Percentiles rank a stretch among this genome's conserved stretches.
These are phyloP conservation scores for Eudorina sp. DNA, from an alignment of 139 green algal species.

Conservation along the genomic window DNA sequence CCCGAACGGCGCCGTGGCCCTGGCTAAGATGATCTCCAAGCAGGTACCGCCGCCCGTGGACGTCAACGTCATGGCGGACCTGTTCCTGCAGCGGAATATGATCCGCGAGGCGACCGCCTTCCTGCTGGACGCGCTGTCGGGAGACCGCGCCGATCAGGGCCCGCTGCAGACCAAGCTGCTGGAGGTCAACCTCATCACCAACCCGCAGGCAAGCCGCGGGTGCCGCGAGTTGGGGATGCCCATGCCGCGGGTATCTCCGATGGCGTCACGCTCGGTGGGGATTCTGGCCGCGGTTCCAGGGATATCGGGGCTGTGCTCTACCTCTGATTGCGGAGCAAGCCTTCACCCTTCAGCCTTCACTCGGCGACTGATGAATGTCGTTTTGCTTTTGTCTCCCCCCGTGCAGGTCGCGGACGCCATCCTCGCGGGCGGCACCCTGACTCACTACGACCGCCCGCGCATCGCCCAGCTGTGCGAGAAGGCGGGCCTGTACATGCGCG, in stretches of 20 bases:
- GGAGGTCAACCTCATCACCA: slow-evolving; percentile 99
- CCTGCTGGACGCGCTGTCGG: slow-evolving; percentile 96
- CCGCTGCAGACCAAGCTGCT: slow-evolving; percentile 91
- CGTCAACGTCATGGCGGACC: slow-evolving; percentile 95
- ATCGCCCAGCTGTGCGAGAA: slow-evolving; percentile 99
- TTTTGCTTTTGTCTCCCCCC: neutral
- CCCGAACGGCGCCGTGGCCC: slow-evolving; percentile 90
- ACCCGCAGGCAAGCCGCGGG: slow-evolving; percentile 80
- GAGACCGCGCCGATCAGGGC: slow-evolving; percentile 91
- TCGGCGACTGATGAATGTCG: too few relatives aligned
- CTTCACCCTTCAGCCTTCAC: too few relatives aligned
- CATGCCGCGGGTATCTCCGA: too few relatives aligned
- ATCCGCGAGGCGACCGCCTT: slow-evolving; percentile 97
- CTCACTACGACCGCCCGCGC: slow-evolving; percentile 97
- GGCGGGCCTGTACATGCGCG: slow-evolving; percentile 98
- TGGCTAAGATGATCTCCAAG: slow-evolving; percentile 96
- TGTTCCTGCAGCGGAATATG: slow-evolving; percentile 89
- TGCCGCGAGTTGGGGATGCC: too few relatives aligned
- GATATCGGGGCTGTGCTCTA: too few relatives aligned
- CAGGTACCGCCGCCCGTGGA: slow-evolving; percentile 84
- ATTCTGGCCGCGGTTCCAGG: too few relatives aligned
- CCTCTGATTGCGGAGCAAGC: too few relatives aligned
- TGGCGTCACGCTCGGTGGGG: too few relatives aligned
- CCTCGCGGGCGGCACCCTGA: slow-evolving; percentile 93
- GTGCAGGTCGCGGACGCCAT: slow-evolving; percentile 96